These are phyloP conservation scores for Cynanchum wilfordii DNA, from an alignment of 257 asterid genomes.

Conservation along the genomic window DNA sequence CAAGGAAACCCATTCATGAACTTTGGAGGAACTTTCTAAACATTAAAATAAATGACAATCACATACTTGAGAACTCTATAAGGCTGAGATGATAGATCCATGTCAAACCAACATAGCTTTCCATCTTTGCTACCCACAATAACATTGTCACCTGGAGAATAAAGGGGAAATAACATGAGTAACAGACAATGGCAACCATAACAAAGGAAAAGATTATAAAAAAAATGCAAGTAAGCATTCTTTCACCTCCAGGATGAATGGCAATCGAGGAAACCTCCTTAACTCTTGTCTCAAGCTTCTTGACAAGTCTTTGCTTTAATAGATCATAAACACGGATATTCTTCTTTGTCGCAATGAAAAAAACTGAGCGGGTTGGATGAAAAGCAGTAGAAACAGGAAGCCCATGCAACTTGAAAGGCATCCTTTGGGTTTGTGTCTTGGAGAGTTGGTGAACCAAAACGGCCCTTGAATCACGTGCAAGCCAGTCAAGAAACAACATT, in stretches of 20 bases:
- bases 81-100: constrained; percentile 95
- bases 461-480: constrained; percentile 69
- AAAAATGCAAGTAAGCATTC: constrained; percentile 7
- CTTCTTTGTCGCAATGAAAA: constrained; percentile 81
- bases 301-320: constrained; percentile 61
- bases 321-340: constrained; percentile 79
- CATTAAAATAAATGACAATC: constrained; percentile 7
- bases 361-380: constrained; percentile 82
- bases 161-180: constrained; percentile 6
- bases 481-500: constrained; percentile 57
- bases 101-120: constrained; percentile 96
- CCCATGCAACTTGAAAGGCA: constrained; percentile 88
- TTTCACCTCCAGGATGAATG: constrained; percentile 84
- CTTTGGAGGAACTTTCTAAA: neutral
- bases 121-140: constrained; percentile 96
- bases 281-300: constrained; percentile 87
- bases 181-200: constrained; percentile 2
- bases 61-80: constrained; percentile 79
- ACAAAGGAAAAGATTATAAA: neutral
- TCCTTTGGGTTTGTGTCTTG: constrained; percentile 57
- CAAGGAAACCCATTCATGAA: neutral
- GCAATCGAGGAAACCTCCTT: constrained; percentile 87
- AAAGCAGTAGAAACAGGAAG: constrained; percentile 82
- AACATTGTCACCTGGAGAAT: constrained; percentile 75
- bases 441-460: constrained; percentile 80